Evolutionary conservation across 2,329 filamentous ascomycete species (phyloP).

Genomic region (Pestalotiopsis sp.): DNA sequence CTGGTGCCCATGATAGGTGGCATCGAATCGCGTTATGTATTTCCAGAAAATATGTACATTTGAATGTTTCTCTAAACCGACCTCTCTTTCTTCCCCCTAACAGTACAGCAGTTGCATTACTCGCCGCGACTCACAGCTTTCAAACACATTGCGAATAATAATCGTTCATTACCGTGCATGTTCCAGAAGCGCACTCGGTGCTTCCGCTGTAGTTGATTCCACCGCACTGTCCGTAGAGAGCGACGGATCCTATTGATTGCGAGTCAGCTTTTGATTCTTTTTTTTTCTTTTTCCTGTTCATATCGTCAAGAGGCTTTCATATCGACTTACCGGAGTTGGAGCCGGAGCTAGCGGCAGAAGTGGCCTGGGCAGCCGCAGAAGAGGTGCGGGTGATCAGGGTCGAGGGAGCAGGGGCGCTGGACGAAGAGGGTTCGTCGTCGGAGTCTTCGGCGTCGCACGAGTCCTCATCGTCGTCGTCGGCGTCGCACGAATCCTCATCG

Average conservation of each 20-base stretch:
- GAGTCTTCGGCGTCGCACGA: background rate
- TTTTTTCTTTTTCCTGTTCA: no score
- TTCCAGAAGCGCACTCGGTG: background rate
- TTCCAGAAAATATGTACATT: constrained; percentile 2
- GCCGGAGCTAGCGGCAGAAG: background rate
- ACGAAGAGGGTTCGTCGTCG: background rate
- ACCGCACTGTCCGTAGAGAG: background rate
- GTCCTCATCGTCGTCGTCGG: constrained; percentile 1
- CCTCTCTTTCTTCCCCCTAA: background rate
- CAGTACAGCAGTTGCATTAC: background rate
- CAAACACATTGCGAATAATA: constrained; percentile 14
- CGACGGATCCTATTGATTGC: background rate
- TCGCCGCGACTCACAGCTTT: background rate
- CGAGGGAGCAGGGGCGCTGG: background rate
- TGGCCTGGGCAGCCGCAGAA: background rate
- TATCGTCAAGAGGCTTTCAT: no score
- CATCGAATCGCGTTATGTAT: background rate
- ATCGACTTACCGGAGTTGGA: no score
- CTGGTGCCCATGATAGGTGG: no score
- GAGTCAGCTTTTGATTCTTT: no score
- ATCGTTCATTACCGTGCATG: constrained; percentile 4
- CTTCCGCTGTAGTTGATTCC: background rate
- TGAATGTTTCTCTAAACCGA: background rate
- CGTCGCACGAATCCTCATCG: background rate
- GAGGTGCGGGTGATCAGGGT: background rate